Conservation (phyloP, 257 asterid species). For the Phtheirospermum japonicum region DNA sequence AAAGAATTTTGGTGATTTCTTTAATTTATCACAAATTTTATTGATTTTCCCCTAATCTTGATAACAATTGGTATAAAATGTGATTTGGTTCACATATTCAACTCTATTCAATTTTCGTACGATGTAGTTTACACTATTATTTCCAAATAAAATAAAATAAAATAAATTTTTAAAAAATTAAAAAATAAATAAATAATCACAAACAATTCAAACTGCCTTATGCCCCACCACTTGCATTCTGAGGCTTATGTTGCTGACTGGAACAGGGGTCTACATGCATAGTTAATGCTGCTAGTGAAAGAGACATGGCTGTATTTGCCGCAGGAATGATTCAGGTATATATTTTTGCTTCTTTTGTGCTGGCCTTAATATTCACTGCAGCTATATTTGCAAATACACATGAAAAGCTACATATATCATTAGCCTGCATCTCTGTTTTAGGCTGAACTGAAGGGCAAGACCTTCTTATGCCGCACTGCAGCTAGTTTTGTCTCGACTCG, state of each 20-base stretch:
- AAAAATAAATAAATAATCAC: background rate
- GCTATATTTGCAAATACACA: slow-evolving; percentile 22
- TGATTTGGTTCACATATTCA: no score
- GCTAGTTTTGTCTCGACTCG: slow-evolving; percentile 98
- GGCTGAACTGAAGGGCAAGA: slow-evolving; percentile 95
- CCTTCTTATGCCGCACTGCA: slow-evolving; percentile 94
- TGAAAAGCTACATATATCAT: slow-evolving; percentile 23
- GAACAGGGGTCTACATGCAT: slow-evolving; percentile 89
- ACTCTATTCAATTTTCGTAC: no score
- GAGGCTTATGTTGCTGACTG: slow-evolving; percentile 29
- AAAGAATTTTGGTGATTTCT: no score
- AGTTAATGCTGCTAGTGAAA: slow-evolving; percentile 94
- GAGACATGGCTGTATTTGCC: slow-evolving; percentile 94
- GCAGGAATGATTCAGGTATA: slow-evolving; percentile 94
- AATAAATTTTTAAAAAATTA: background rate
- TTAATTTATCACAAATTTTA: no score
- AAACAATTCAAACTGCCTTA: background rate
- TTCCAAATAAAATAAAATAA: no score
- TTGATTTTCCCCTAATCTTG: no score
- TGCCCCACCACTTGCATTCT: slow-evolving; percentile 9
- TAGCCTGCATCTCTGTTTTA: slow-evolving; percentile 37
- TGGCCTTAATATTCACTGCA: slow-evolving; percentile 23
- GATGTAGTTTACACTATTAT: no score
- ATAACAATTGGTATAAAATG: no score
- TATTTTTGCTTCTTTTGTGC: slow-evolving; percentile 9